Percentiles rank a stretch among this genome's conserved stretches.
phyloP scores from a whole-genome alignment of 2,329 filamentous ascomycete species.

The Proliferodiscus dingleyae region DNA sequence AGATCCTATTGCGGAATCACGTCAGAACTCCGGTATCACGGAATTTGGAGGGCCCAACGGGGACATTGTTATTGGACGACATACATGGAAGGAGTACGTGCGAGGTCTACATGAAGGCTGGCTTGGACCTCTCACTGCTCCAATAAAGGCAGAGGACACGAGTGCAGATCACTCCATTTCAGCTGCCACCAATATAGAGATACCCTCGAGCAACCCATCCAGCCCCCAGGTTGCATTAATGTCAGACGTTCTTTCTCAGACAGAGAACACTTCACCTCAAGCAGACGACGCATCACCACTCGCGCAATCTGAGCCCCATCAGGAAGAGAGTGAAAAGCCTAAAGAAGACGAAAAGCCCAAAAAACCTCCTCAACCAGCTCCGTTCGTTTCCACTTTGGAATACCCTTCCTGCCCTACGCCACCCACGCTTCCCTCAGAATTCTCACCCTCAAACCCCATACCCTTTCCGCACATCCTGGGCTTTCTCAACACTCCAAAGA shows the following conservation, averaged over 20 bases:
- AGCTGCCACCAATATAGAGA: no score
- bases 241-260: neutral
- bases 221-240: no score
- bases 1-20: slow-evolving; percentile 58
- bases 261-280: neutral
- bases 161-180: no score
- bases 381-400: slow-evolving; percentile 69
- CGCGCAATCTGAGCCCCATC: slow-evolving; percentile 12
- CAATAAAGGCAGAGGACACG: slow-evolving; percentile 36
- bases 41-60: slow-evolving; percentile 72
- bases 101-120: slow-evolving; percentile 92
- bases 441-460: slow-evolving; percentile 69
- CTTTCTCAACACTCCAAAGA: slow-evolving; percentile 82
- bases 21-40: slow-evolving; percentile 61
- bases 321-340: slow-evolving; percentile 7
- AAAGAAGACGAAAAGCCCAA: slow-evolving; percentile 49
- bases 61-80: slow-evolving; percentile 82
- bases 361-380: slow-evolving; percentile 57
- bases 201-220: no score
- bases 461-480: slow-evolving; percentile 86
- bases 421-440: slow-evolving; percentile 58
- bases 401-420: slow-evolving; percentile 66
- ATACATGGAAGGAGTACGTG: slow-evolving; percentile 97
- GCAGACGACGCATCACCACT: no score
- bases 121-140: slow-evolving; percentile 75